Base-by-base conservation (phyloP, 2,329 filamentous ascomycete species). In the Paracamarosporium sp. region DNA sequence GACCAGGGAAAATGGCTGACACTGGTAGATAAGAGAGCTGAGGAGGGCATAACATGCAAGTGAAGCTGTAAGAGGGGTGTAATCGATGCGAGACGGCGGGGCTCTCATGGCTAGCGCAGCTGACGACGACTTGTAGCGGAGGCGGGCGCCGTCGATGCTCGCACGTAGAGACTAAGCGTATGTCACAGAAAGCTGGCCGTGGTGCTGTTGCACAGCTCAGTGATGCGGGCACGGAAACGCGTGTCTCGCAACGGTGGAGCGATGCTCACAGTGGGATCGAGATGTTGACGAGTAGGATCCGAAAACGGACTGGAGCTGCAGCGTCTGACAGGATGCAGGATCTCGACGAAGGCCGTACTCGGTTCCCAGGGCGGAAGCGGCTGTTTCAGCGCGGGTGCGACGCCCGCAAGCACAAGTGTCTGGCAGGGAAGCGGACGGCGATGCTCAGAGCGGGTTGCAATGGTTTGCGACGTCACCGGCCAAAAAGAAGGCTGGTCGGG, bases 61-160 rank as follows among this genome's bases (percentile, higher is more conserved):
- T 38, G 15, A 22, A 45, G 30, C 8, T 45, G 40, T 45, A 46
- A 46, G 41, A 53, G 20, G 13, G 31, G 5, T 44, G 50, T 44
- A 24, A 36, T 53, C 2, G 27, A 35, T 28, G 30, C 50, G 50
- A 53, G 33, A 40, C 27, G 24, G 50, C 40, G 22, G 40, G 22
- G 31, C 31, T 38, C 17, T 17, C 17, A 24, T 46, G 27, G n/a
- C 40, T 53, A 46, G 50, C 30, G 50, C 50, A 45, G 50, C 50
- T 46, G 50, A 53, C 50, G 50, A 53, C 50, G 50, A 44, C 43
- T 45, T 36, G 40, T 53, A 53, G 41, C 30, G 40, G 40, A 45
- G 40, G 40, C 22, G 28, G 40, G 40, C 25, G 46, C 28, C 35
- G 35, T 43, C 17, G 25, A 20, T 45, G 27, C 15, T 24, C 4